Conservation (phyloP, 2,329 filamentous ascomycete species). For the Fusarium proliferatum region DNA sequence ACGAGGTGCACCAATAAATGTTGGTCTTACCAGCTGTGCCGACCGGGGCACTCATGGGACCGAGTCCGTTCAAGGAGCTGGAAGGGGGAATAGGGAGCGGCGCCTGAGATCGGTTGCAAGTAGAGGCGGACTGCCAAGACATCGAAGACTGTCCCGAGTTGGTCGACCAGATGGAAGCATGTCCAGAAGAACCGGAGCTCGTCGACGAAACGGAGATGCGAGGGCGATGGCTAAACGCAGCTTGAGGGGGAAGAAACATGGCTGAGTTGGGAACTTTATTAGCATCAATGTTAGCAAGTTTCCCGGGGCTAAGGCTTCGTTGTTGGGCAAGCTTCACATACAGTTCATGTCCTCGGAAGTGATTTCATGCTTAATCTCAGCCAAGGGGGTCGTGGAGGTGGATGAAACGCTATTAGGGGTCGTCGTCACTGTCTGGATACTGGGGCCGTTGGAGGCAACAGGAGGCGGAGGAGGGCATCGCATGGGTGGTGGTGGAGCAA, state of each 20-base stretch:
- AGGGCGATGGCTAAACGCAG: conserved; percentile 55
- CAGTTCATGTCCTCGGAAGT: conserved; percentile 45
- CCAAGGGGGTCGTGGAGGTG: conserved; percentile 39
- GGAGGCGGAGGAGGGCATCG: conserved; percentile 50
- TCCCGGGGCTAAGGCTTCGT: neutral
- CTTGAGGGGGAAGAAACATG: conserved; percentile 51
- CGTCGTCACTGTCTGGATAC: conserved; percentile 33
- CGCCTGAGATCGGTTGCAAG: conserved; percentile 50
- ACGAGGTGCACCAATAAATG: conserved; percentile 68
- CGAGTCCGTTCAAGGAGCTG: conserved; percentile 48
- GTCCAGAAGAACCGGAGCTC: conserved; percentile 62
- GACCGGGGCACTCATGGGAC: conserved; percentile 42
- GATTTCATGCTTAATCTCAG: conserved; percentile 47
- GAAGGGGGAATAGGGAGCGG: conserved; percentile 52
- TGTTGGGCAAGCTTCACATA: conserved; percentile 30
- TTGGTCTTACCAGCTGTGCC: conserved; percentile 53
- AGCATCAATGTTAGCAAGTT: conserved; percentile 22
- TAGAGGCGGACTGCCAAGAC: conserved; percentile 52
- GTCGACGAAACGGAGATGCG: conserved; percentile 62
- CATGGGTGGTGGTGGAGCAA: conserved; percentile 47
- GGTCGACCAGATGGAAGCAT: conserved; percentile 59
- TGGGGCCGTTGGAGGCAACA: conserved; percentile 34
- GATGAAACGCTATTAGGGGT: conserved; percentile 36
- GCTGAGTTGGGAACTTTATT: conserved; percentile 37
- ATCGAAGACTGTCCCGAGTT: conserved; percentile 54